Evolutionary conservation across 441 rosid species (phyloP), one percentile per base, ranked within the genome.

Genomic region (Geranium incanum): DNA sequence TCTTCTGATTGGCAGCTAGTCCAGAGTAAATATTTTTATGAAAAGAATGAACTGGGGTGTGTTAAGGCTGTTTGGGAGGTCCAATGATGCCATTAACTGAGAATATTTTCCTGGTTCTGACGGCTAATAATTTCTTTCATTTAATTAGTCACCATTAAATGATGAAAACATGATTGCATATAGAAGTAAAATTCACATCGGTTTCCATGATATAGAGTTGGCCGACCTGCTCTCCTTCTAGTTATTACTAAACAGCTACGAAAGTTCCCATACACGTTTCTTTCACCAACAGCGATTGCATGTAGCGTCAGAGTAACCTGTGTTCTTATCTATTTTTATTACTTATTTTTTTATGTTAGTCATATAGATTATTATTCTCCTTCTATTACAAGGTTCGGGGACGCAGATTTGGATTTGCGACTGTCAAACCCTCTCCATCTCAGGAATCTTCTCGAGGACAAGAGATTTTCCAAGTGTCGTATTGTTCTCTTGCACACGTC

Each of bases 401-500:
- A 95, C 82, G 90, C 71, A 85, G 98, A 92, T 78, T 83, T 95
- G 81, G 98, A 95, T 87, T 83, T 95, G 74, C 87, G 88, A 67
- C 73, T 89, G 76, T 77, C 99, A 64, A 92, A 95, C 85, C 99
- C 98, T 23, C 95, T 95, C 78, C 89, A 88, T 81, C 91, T 92
- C 16, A 87, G 93, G 78, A 71, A 62, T 36, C 75, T 95, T 70
- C 92, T 95, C 6, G 96, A 95, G 74, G 96, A 95, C 80, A 78
- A 85, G 79, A 84, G 93, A 77, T 95, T 89, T 87, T 81, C 82
- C 33, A 82, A 83, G 68, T 87, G 87, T 52, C 92, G 87, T 60
- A 74, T 95, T 1, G 95, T 95, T 77, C 91, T 95, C 73, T 84
- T 95, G 73, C 99, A 95, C 85, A 95, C 98, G 68, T 85, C 99